These are phyloP conservation scores for Cutaneotrichosporon cavernicola DNA, from an alignment of 1,284 basidiomycete genomes.

Conservation along the genomic window DNA sequence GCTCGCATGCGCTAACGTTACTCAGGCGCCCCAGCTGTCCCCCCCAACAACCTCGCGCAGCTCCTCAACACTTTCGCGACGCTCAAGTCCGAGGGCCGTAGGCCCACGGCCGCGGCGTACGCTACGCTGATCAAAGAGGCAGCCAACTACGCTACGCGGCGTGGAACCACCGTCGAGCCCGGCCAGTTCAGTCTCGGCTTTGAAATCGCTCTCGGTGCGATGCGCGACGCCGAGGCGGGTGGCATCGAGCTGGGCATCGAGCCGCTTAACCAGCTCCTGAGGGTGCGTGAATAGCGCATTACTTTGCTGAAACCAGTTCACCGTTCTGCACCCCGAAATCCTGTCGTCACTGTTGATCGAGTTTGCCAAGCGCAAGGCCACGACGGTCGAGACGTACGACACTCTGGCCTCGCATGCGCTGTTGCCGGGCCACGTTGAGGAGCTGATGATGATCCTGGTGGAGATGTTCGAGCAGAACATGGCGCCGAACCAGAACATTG, in stretches of 20 bases:
- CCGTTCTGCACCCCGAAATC: constrained; percentile 32
- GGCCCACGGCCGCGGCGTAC: constrained; percentile 39
- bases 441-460: constrained; percentile 31
- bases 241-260: constrained; percentile 37
- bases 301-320: constrained; percentile 21
- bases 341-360: constrained; percentile 37
- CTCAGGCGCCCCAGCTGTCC: constrained; percentile 2
- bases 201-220: constrained; percentile 39
- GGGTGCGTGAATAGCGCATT: constrained; percentile 25
- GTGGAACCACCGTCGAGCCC: constrained; percentile 19
- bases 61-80: constrained; percentile 30
- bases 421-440: constrained; percentile 29
- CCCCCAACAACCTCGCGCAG: constrained; percentile 19
- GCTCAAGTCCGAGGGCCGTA: constrained; percentile 27
- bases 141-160: constrained; percentile 28
- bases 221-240: constrained; percentile 40
- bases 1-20: neutral
- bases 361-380: constrained; percentile 6
- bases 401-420: constrained; percentile 28
- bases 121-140: constrained; percentile 36
- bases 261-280: constrained; percentile 35
- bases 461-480: constrained; percentile 39
- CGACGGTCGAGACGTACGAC: constrained; percentile 24
- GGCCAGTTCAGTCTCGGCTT: constrained; percentile 32
- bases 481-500: constrained; percentile 16